Evolutionary conservation across 2,329 filamentous ascomycete genomes (phyloP), one percentile per base, ranked within the genome.

Genomic region (Monosporascus sp.): DNA sequence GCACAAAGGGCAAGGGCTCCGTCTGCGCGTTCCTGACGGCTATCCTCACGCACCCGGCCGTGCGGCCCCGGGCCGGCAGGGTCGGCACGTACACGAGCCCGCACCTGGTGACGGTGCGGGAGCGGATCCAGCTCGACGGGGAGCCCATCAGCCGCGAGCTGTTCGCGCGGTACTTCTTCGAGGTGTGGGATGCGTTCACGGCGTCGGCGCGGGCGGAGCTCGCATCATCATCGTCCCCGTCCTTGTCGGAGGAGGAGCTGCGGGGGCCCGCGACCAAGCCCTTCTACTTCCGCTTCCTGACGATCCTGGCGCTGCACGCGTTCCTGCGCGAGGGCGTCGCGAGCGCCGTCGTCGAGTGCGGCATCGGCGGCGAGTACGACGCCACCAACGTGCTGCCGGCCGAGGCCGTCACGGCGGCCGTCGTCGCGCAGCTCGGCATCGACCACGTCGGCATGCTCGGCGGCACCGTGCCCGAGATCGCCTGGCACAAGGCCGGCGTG

Each of bases 1-100:
- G 93, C 14, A 97, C 92, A 5, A 97, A 97, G 70, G 93, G 93
- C 55, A 97, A 97, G 70, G 92, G 92, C 41, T 94, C 89, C 2
- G 91, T 91, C 0, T 90, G 88, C 59, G 88, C 92, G 9, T 93
- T 92, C 68, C 81, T 91, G 20, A 90, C 91, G 15, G 86, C 86
- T 2, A 89, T 96, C 58, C 76, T 96, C n/a, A 73, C 78, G 3
- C 74, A 63, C 54, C 70, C 74, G 45, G 70, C 52, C 57, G 64
- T 60, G 52, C 49, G 62, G 51, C 37, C 67, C 49, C 49, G 59
- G 55, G 56, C 70, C 58, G 54, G 72, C 57, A 55, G 70, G 69
- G 70, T 94, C 26, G 91, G 91, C 40, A 84, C 91, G 1, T 96
- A 91, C 68, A 95, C 89, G 1, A 94, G 89, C 37, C 91, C 91